Conservation (phyloP, 345 rosid genomes). For the Luvunga scandens region DNA sequence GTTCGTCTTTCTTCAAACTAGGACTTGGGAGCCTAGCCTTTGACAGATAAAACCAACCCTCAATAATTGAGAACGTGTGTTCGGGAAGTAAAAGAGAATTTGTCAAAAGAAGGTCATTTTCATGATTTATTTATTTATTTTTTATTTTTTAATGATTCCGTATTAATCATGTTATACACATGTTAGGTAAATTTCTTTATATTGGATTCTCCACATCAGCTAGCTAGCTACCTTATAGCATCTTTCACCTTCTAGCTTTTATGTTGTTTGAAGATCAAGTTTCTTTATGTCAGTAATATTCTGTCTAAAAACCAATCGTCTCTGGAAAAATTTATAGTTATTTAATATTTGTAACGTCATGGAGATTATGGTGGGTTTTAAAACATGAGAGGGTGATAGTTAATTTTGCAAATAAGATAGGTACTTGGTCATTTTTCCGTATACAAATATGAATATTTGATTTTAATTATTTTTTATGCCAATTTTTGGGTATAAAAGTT, state of each 20-base stretch:
- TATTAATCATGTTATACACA: background rate
- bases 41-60: background rate
- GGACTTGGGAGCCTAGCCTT: background rate
- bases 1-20: background rate
- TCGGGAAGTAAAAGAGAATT: background rate
- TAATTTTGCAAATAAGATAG: no score
- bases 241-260: no score
- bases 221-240: no score
- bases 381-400: no score
- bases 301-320: no score
- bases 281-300: no score
- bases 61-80: conserved; percentile 28
- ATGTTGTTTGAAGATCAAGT: no score
- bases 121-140: background rate
- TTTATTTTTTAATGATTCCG: conserved; percentile 8
- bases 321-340: no score
- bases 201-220: background rate
- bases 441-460: no score
- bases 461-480: background rate
- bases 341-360: no score
- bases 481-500: background rate
- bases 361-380: no score
- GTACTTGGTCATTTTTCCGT: no score
- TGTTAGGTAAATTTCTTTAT: background rate
- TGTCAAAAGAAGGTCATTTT: conserved; percentile 13